A percentile compares a stretch with the other conserved stretches of the same genome.
Conservation (phyloP, 148 eudicot species). For the Camellia lanceoleosa region DNA sequence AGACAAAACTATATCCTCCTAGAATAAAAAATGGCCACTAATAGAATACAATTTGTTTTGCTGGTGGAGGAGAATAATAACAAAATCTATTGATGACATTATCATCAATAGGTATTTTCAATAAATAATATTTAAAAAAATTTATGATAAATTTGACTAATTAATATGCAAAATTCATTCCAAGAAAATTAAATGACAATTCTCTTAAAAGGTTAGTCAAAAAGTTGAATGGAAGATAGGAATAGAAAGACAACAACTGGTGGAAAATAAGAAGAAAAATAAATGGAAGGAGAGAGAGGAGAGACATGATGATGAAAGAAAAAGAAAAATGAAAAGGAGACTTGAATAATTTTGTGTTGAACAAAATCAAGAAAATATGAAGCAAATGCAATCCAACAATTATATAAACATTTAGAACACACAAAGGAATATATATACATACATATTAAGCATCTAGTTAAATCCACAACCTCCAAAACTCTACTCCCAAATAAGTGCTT, state of each 20-base stretch:
- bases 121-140: background rate
- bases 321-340: background rate
- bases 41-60: background rate
- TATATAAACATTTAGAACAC: too few species aligned
- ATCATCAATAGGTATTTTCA: slow-evolving; percentile 9
- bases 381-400: background rate
- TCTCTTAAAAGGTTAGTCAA: background rate
- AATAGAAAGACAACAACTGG: background rate
- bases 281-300: background rate
- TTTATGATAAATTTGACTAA: too few species aligned
- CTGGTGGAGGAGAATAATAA: slow-evolving; percentile 8
- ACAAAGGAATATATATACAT: too few species aligned
- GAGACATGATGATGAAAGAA: background rate
- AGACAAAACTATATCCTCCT: slow-evolving; percentile 21
- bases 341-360: background rate
- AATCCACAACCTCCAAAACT: too few species aligned
- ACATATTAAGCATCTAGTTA: too few species aligned
- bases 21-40: slow-evolving; percentile 1
- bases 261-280: background rate
- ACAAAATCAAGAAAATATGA: background rate
- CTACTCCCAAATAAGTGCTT: too few species aligned
- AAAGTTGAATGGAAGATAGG: background rate
- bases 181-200: background rate
- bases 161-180: background rate
- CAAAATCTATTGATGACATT: background rate